Conservation (phyloP, 257 asterid genomes). For the Gentiana macrophylla region DNA sequence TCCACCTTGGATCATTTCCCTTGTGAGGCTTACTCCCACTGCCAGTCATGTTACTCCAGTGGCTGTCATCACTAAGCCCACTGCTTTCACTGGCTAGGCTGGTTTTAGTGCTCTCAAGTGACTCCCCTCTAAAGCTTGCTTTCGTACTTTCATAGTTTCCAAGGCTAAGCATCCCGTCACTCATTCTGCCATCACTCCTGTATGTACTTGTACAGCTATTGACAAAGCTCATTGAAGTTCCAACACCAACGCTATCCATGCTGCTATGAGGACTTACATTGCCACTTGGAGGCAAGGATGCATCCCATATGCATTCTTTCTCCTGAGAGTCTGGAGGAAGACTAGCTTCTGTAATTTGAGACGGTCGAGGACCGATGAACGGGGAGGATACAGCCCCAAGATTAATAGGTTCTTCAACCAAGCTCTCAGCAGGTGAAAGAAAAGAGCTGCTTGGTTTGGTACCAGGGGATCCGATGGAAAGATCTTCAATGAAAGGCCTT, state of each 20-base stretch:
- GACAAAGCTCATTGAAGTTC: slow-evolving; percentile 32
- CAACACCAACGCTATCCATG: slow-evolving; percentile 32
- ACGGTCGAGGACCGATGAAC: slow-evolving; percentile 29
- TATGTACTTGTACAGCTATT: slow-evolving; percentile 37
- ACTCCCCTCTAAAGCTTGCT: slow-evolving; percentile 12
- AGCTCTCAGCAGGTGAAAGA: slow-evolving; percentile 25
- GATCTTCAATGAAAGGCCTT: slow-evolving; percentile 50
- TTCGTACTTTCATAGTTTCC: slow-evolving; percentile 33
- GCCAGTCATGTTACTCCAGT: slow-evolving; percentile 27
- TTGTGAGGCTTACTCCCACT: slow-evolving; percentile 55
- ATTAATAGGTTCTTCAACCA: slow-evolving; percentile 28
- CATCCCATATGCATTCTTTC: slow-evolving; percentile 44
- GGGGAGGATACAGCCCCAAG: slow-evolving; percentile 20
- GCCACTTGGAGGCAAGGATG: slow-evolving; percentile 48
- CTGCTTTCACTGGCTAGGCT: slow-evolving; percentile 29
- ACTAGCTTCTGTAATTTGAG: slow-evolving; percentile 25
- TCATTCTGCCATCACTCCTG: slow-evolving; percentile 35
- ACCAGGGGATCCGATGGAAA: slow-evolving; percentile 41
- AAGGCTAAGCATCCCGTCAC: slow-evolving; percentile 46
- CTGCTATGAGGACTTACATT: slow-evolving; percentile 49
- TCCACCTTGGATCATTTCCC: slow-evolving; percentile 68
- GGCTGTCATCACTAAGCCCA: slow-evolving; percentile 32
- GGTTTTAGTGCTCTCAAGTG: slow-evolving; percentile 23
- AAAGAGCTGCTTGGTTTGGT: slow-evolving; percentile 20
- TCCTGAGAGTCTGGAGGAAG: slow-evolving; percentile 31